phyloP scores from a whole-genome alignment of 371 early-diverging fungal species.

The Globomyces sp. region DNA sequence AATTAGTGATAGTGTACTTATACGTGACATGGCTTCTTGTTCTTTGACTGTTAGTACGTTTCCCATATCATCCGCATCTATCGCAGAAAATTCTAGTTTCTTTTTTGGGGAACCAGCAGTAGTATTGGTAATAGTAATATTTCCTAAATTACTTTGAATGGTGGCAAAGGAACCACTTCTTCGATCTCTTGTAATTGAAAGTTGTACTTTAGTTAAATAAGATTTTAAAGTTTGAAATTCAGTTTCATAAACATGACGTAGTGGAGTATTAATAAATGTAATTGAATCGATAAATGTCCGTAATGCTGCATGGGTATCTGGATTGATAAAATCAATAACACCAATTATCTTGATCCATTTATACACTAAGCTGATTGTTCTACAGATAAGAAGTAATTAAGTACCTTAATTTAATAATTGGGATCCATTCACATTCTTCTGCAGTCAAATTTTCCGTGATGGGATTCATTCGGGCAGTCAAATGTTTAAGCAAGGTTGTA shows the following conservation, averaged over 20 bases:
- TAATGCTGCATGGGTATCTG: too few relatives aligned
- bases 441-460: not conserved
- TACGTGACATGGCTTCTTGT: conserved; percentile 15
- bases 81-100: conserved; percentile 22
- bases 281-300: too few relatives aligned
- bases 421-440: conserved; percentile 13
- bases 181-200: not conserved
- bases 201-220: too few relatives aligned
- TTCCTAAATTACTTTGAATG: conserved; percentile 10
- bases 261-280: too few relatives aligned
- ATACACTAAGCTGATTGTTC: conserved; percentile 16
- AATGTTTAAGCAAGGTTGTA: conserved; percentile 9
- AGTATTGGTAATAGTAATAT: not conserved
- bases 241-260: too few relatives aligned
- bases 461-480: conserved; percentile 15
- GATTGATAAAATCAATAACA: conserved; percentile 10
- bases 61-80: conserved; percentile 29
- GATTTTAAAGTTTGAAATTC: too few relatives aligned
- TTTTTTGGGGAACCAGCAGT: conserved; percentile 12
- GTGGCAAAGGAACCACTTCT: not conserved
- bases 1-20: conserved; percentile 23
- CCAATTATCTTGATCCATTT: conserved; percentile 5
- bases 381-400: not conserved
- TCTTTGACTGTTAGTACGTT: conserved; percentile 26
- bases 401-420: conserved; percentile 22